Evolutionary conservation across 768 basidiomycete species (phyloP), one percentile per base, ranked within the genome.

Genomic region (Pulveroboletus sp.): DNA sequence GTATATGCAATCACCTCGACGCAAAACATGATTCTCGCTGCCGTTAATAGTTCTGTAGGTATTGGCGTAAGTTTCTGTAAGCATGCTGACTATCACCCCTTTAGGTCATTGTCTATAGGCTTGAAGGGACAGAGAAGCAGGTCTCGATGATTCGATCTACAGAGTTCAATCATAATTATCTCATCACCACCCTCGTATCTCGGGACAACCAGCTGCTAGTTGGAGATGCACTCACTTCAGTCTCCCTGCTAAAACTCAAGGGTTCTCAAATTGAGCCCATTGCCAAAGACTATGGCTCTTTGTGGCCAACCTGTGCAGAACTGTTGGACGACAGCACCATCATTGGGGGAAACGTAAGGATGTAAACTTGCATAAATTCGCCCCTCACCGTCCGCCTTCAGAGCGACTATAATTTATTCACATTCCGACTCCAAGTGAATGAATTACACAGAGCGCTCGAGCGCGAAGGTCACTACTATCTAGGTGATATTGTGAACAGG

Each of bases 111-210:
- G 63, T 79, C 28, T 80, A 70, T 52, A 63, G 70, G 6, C 63
- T 81, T 3, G 71, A 74, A 38, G 63, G 54, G 43, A 57, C 72
- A n/a, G 60, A 64, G 9, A 57, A 60, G 32, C 56, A 71, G 14
- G 57, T 69, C 31, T 55, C 65, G 1, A 67, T 70, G 55, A 59
- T 61, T 6, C 70, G 72, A 28, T 57, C 80, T 7, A 64, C 78
- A 0, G 72, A 78, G 35, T 93, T 90, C 85, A 83, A 86, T 55
- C 88, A 91, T 62, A 92, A 89, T 48, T 93, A 93, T 68, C 53
- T 88, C 49, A 81, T 93, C 27, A 81, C 79, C 5, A 82, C 79
- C 48, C 68, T 96, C 18, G 80, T 77, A 0, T 70, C 79, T 3
- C 76, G 75, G 41, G 76, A 72, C 3, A 68, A 82, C 51, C 70